Base-by-base conservation (phyloP, 148 eudicot genomes). In the Rhododendron ovatum region DNA sequence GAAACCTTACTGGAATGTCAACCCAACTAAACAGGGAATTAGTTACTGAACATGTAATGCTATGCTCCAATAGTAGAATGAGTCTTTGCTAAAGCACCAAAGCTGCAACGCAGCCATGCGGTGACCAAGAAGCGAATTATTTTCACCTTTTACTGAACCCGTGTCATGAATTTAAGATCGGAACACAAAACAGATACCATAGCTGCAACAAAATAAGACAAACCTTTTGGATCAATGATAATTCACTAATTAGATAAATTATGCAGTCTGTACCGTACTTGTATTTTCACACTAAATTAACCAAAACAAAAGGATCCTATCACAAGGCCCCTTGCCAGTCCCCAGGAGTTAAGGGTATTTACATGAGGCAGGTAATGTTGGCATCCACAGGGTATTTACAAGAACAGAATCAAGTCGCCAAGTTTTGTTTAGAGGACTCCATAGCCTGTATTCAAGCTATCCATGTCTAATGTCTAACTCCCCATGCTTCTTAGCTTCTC, bases 311-410 rank as follows among this genome's bases (percentile, higher is more conserved):
- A 65, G 61, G 61, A 17, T 50, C 53, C 63, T 37, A 37, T 37
- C 37, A 37, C 37, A 37, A 35, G 89, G 86, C n/a, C n/a, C n/a
- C n/a, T n/a, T n/a, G n/a, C n/a, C n/a, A n/a, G n/a, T n/a, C n/a
- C n/a, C n/a, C n/a, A n/a, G n/a, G n/a, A n/a, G n/a, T n/a, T n/a
- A 77, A 90, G 90, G 67, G 84, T 88, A 85, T 74, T 86, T 24
- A 75, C 73, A 83, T 88, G 90, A 69, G 90, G 86, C 55, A n/a
- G n/a, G n/a, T n/a, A n/a, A n/a, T n/a, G n/a, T n/a, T n/a, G n/a
- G n/a, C n/a, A n/a, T n/a, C n/a, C n/a, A n/a, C n/a, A n/a, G 86
- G 57, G 74, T 84, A 55, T 37, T 37, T 37, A 37, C 37, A 37
- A 1, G 37, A 37, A 37, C 37, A 37, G 2, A 37, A 37, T 37